phyloP scores from a whole-genome alignment of 495 filamentous ascomycete species.

The Neurospora pannonica region DNA sequence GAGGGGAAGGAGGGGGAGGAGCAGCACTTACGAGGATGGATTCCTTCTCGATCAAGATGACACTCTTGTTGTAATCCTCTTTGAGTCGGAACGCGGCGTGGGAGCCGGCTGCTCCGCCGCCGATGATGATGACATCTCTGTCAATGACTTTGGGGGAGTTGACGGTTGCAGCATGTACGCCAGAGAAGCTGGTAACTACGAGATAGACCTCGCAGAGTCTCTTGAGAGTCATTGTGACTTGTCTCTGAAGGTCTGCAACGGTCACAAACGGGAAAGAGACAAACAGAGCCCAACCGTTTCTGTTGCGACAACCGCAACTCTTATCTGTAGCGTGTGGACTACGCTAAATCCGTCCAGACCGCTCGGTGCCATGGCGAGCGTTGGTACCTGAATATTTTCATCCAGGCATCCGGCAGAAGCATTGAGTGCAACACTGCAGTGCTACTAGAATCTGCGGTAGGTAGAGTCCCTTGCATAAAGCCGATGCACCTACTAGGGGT shows the following conservation, averaged over 20 bases:
- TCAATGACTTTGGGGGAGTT: background rate
- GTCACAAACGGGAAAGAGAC: background rate
- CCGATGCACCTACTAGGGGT: background rate
- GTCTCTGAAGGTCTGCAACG: background rate
- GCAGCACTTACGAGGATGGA: conserved; percentile 22
- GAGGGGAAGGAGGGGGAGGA: background rate
- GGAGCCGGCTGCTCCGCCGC: conserved; percentile 37
- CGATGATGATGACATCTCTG: conserved; percentile 30
- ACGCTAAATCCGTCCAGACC: background rate
- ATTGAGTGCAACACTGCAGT: background rate
- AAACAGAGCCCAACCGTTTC: background rate
- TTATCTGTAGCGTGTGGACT: background rate
- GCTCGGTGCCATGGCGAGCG: background rate
- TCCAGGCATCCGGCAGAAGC: background rate
- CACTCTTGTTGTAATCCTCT: conserved; percentile 29
- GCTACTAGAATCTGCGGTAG: background rate
- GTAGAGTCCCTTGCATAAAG: background rate
- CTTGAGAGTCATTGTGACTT: background rate
- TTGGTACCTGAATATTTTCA: background rate
- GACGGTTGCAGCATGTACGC: background rate
- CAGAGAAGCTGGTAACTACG: background rate
- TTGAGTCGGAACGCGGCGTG: conserved; percentile 36
- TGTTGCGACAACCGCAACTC: background rate
- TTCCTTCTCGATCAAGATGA: conserved; percentile 33
- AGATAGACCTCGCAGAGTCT: background rate